phyloP scores from a whole-genome alignment of 495 filamentous ascomycete genomes.

The Penicillium cosmopolitanum region DNA sequence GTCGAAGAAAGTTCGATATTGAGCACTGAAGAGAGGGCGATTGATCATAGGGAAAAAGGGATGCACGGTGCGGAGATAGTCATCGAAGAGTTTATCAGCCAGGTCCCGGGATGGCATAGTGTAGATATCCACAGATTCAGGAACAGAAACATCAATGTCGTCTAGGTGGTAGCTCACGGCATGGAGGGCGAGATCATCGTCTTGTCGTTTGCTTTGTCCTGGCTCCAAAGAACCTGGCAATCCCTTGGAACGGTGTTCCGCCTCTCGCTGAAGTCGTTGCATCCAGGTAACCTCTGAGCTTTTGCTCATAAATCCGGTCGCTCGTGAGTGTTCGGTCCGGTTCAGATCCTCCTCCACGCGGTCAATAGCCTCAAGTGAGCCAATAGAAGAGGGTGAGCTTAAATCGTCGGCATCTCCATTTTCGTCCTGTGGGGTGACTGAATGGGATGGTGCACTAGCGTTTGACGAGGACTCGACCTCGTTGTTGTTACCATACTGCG shows the following conservation, averaged over 20 bases:
- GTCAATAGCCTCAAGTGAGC: slow-evolving; percentile 64
- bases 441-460: slow-evolving; percentile 35
- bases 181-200: slow-evolving; percentile 38
- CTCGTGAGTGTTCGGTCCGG: slow-evolving; percentile 48
- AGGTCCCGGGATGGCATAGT: slow-evolving; percentile 55
- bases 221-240: slow-evolving; percentile 37
- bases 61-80: slow-evolving; percentile 63
- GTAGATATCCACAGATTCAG: slow-evolving; percentile 54
- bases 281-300: slow-evolving; percentile 69
- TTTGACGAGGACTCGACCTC: slow-evolving; percentile 32
- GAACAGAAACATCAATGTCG: slow-evolving; percentile 53
- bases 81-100: slow-evolving; percentile 58
- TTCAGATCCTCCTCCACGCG: slow-evolving; percentile 65
- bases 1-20: slow-evolving; percentile 50
- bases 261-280: slow-evolving; percentile 48
- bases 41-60: slow-evolving; percentile 64
- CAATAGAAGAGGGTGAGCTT: slow-evolving; percentile 54
- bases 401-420: slow-evolving; percentile 17
- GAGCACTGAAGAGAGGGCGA: slow-evolving; percentile 47
- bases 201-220: slow-evolving; percentile 30
- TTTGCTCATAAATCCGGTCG: slow-evolving; percentile 67
- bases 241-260: slow-evolving; percentile 38
- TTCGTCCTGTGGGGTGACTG: slow-evolving; percentile 41
- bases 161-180: slow-evolving; percentile 63
- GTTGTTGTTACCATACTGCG: slow-evolving; percentile 21